Base-by-base conservation (phyloP, 1,139 yeast species). In the Yamadazyma conglobata region DNA sequence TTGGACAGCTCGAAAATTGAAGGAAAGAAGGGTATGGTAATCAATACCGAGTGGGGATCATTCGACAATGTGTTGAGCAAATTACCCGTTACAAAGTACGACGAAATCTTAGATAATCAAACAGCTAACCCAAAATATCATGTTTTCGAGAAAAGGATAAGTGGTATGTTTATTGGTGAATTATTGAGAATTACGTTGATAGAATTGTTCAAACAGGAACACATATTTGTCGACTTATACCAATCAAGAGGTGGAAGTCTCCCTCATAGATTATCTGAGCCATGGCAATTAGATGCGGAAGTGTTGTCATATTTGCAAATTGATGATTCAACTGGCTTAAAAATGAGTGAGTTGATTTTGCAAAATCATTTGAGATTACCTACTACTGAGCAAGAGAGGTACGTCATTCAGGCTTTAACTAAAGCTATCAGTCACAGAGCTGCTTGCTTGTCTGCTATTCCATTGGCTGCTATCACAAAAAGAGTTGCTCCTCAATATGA, bases 21-120 rank as follows among this genome's bases (percentile, higher is more conserved):
- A 24, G 77, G 73, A 18, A 73, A 74, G 38, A 64, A 67, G 3
- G 80, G 85, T 38, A 89, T 89, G 96, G 84, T 87, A 36, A 72
- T 89, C 50, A 89, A 89, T 63, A 88, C 96, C 24, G 97, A 89
- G 61, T 89, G 97, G 96, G 97, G 97, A 39, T 85, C 95, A 25
- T 89, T 88, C 52, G 97, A 89, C 58, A 88, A 88, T 50, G 77
- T 75, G 16, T 66, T 87, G 34, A 63, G 75, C 43, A 64, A 77
- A 26, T 66, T 88, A 44, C 96, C 96, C 36, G 70, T 64, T 30
- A 85, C 94, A 4, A 73, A 75, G 40, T 88, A 78, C 54, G 97
- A 89, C 58, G 56, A 60, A 27, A 66, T 62, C 19, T 75, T 89
- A 39, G 95, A 89, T 56, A 54, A 60, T 11, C 68, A 70, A 44